phyloP scores from a whole-genome alignment of 2,329 filamentous ascomycete genomes.

The Emmonsiellopsis sp. region DNA sequence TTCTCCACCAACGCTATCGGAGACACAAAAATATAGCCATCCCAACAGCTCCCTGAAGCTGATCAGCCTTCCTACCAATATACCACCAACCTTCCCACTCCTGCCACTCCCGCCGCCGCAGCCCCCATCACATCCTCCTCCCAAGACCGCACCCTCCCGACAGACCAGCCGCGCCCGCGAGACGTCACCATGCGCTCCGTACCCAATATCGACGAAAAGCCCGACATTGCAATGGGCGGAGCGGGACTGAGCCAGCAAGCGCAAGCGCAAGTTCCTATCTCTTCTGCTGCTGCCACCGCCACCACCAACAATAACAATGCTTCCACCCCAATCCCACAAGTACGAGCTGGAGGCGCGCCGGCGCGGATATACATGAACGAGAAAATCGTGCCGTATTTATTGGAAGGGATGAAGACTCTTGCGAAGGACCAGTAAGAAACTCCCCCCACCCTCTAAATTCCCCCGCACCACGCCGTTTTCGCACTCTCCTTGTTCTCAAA shows the following conservation, averaged over 20 bases:
- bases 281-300: not conserved
- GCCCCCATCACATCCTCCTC: not conserved
- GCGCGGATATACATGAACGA: conserved; percentile 62
- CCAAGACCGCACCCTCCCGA: not conserved
- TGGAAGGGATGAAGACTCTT: conserved; percentile 67
- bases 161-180: too few species aligned
- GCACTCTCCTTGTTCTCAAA: not conserved
- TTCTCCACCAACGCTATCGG: not conserved
- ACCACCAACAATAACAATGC: not conserved
- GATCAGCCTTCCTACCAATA: conserved; percentile 38
- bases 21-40: not conserved
- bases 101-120: not conserved
- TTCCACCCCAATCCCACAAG: conserved; percentile 16
- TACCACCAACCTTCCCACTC: not conserved
- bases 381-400: conserved; percentile 56
- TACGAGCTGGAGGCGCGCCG: conserved; percentile 56
- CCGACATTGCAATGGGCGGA: conserved; percentile 9
- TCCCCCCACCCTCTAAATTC: not conserved
- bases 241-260: not conserved
- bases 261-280: not conserved
- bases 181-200: not conserved
- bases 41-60: not conserved
- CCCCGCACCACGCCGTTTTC: not conserved
- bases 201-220: conserved; percentile 5
- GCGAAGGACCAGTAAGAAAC: conserved; percentile 58